Conservation (phyloP, 306 rosid species). For the Albizia julibrissin region DNA sequence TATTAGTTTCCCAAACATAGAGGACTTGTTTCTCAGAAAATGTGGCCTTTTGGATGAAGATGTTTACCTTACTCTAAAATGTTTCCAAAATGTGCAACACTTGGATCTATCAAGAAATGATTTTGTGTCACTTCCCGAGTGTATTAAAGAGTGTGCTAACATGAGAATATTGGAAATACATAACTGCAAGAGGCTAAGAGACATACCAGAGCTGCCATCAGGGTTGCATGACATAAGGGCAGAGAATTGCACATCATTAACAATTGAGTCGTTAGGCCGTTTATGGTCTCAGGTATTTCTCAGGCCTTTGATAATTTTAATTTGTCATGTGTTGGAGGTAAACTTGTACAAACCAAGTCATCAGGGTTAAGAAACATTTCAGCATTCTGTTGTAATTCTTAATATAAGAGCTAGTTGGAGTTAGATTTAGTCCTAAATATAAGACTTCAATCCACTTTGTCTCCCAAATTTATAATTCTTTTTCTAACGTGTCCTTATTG, state of each 20-base stretch:
- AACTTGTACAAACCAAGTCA: background rate
- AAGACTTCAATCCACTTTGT: no score
- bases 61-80: background rate
- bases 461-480: no score
- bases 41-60: background rate
- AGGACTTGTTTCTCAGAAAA: background rate
- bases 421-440: no score
- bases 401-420: no score
- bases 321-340: background rate
- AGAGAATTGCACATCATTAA: no score
- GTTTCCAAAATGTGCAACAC: background rate
- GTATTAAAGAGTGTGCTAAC: background rate
- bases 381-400: no score
- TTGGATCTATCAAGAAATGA: background rate
- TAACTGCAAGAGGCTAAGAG: background rate
- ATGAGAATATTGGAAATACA: background rate
- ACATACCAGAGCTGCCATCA: background rate
- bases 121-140: background rate
- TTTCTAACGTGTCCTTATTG: no score
- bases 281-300: background rate
- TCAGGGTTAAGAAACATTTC: no score
- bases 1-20: background rate
- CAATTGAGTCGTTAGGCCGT: background rate
- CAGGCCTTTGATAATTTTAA: background rate
- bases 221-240: background rate